A percentile compares a stretch with the other conserved stretches of the same genome.
Evolutionary conservation across 768 basidiomycete species (phyloP).

Genomic region (Tricholoma saponaceum): DNA sequence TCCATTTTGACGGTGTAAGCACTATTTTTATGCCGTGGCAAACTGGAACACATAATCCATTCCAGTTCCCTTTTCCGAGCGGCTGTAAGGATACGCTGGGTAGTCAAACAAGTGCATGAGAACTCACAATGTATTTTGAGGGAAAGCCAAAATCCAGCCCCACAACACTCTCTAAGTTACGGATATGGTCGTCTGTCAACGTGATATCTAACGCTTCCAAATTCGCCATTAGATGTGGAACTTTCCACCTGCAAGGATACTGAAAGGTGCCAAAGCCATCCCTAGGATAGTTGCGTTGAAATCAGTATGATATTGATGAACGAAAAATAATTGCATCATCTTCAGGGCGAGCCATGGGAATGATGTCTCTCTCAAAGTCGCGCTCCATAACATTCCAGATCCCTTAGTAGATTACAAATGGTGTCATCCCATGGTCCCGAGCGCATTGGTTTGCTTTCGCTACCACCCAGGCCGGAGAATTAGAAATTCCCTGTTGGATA

Average conservation of each 20-base stretch:
- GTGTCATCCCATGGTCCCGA: slow-evolving; percentile 37
- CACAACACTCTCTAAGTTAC: slow-evolving; percentile 36
- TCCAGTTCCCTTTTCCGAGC: too few relatives aligned
- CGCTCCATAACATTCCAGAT: slow-evolving; percentile 35
- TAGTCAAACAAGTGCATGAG: too few relatives aligned
- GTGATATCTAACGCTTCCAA: slow-evolving; percentile 45
- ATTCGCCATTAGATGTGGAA: slow-evolving; percentile 47
- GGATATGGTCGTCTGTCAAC: slow-evolving; percentile 43
- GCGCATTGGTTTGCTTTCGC: slow-evolving; percentile 44
- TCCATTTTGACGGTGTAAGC: too few relatives aligned
- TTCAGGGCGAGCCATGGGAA: slow-evolving; percentile 36
- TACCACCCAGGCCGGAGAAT: slow-evolving; percentile 42
- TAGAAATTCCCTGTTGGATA: slow-evolving; percentile 31
- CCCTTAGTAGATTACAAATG: slow-evolving; percentile 48
- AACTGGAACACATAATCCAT: too few relatives aligned
- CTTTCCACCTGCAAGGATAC: slow-evolving; percentile 28
- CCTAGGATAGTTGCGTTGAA: too few relatives aligned
- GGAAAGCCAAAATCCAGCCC: slow-evolving; percentile 49
- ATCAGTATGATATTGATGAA: slow-evolving; percentile 19
- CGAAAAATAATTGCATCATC: slow-evolving; percentile 27
- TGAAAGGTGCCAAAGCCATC: slow-evolving; percentile 21
- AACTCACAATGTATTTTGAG: too few relatives aligned
- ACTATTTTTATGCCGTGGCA: too few relatives aligned
- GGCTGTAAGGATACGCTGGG: too few relatives aligned
- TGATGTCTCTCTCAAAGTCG: slow-evolving; percentile 45